Percentiles rank a stretch among this genome's conserved stretches.
These are phyloP conservation scores for Wickerhamiella azymoides DNA, from an alignment of 805 yeast genomes.

Conservation along the genomic window DNA sequence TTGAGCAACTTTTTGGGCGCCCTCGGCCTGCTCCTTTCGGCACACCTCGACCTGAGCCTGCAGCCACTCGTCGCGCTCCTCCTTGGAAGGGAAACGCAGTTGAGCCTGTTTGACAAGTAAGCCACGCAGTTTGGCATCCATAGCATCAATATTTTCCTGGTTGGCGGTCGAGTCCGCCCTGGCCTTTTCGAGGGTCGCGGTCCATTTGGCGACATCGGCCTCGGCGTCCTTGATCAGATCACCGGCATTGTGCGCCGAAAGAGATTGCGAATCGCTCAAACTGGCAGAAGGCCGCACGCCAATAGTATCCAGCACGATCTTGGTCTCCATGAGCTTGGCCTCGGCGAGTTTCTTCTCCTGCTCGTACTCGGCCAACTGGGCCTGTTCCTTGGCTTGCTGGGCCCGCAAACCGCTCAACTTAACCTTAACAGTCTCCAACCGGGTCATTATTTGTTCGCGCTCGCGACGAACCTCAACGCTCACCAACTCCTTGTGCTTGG, in stretches of 20 bases:
- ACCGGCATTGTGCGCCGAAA: neutral
- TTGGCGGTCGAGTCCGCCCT: neutral
- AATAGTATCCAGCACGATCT: neutral
- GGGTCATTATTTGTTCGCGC: conserved; percentile 4
- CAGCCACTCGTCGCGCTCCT: conserved; percentile 60
- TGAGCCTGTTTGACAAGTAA: conserved; percentile 59
- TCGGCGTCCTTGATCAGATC: neutral
- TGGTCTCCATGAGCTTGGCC: neutral
- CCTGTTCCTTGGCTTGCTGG: conserved; percentile 2
- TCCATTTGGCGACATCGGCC: neutral
- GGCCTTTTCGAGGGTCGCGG: neutral
- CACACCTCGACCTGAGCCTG: conserved; percentile 13
- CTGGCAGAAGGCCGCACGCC: neutral
- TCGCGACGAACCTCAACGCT: conserved; percentile 70
- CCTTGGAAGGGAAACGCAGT: conserved; percentile 39
- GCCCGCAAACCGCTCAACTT: neutral
- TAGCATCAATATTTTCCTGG: conserved; percentile 10
- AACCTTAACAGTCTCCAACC: conserved; percentile 4
- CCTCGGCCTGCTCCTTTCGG: neutral
- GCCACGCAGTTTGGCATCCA: conserved; percentile 16
- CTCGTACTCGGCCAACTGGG: conserved; percentile 5
- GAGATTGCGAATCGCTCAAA: too few species aligned
- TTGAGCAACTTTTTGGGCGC: neutral
- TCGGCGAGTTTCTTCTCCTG: neutral
- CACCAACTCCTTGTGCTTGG: conserved; percentile 54